These are phyloP conservation scores for Ormosia semicastrata DNA, from an alignment of 306 rosid species.

Conservation along the genomic window DNA sequence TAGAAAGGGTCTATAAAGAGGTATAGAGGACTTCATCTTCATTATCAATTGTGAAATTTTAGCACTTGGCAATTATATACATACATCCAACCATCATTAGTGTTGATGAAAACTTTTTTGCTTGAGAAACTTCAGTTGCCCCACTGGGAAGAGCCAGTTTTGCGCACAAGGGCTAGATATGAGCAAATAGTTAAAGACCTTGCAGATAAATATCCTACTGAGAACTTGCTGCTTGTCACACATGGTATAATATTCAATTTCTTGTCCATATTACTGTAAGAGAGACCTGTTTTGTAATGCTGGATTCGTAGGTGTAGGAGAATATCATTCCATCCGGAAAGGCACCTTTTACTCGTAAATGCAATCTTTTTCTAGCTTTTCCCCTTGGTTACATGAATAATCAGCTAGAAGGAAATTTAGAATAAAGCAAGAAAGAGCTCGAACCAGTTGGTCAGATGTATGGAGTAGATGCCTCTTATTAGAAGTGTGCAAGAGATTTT, in stretches of 20 bases:
- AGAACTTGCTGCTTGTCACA: constrained; percentile 89
- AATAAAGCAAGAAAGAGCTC: background rate
- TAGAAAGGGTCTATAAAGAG: constrained; percentile 63
- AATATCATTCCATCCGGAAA: background rate
- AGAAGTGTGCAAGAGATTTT: background rate
- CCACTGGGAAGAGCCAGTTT: constrained; percentile 58
- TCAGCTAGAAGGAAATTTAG: background rate
- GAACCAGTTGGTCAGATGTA: background rate
- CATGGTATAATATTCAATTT: constrained; percentile 54
- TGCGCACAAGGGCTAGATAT: constrained; percentile 56
- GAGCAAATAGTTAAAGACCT: constrained; percentile 56
- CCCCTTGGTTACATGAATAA: background rate
- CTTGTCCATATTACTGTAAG: background rate
- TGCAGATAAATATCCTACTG: constrained; percentile 66
- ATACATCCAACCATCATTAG: background rate
- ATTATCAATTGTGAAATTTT: background rate
- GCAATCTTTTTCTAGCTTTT: background rate
- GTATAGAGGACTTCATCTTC: constrained; percentile 29
- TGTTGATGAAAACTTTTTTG: background rate
- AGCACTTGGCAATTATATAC: background rate
- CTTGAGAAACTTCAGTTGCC: constrained; percentile 60
- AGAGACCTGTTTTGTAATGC: background rate
- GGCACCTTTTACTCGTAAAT: background rate
- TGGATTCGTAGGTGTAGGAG: background rate
- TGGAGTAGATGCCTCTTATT: background rate